phyloP scores from a whole-genome alignment of 331 rosid species.

The Prunus yedoensis region DNA sequence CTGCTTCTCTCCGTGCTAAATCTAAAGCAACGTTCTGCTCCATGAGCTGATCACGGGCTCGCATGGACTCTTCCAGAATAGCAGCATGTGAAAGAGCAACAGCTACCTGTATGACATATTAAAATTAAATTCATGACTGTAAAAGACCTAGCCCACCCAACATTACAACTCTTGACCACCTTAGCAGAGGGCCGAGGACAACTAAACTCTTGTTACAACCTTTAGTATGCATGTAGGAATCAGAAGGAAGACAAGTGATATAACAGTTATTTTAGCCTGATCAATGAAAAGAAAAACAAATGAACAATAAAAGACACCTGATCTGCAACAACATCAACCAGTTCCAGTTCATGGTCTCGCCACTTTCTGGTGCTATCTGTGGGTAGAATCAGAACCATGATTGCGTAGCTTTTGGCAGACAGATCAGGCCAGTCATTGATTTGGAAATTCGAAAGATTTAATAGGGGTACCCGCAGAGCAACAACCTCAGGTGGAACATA shows the following conservation, averaged over 20 bases:
- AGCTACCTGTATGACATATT: conserved; percentile 61
- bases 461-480: conserved; percentile 87
- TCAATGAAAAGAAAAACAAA: not conserved
- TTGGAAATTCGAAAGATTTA: conserved; percentile 76
- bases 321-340: conserved; percentile 87
- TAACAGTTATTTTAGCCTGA: not conserved
- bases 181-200: not conserved
- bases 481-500: conserved; percentile 74
- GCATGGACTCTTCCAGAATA: conserved; percentile 93
- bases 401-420: conserved; percentile 73
- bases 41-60: conserved; percentile 80
- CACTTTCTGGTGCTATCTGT: conserved; percentile 69
- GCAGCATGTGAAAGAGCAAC: conserved; percentile 99
- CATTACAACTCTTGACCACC: no score
- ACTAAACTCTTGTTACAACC: not conserved
- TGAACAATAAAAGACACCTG: conserved; percentile 50
- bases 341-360: conserved; percentile 90
- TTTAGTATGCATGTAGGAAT: not conserved
- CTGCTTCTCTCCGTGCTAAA: conserved; percentile 82
- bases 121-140: conserved; percentile 12
- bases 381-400: conserved; percentile 94
- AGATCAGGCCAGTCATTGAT: conserved; percentile 80
- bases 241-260: not conserved
- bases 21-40: conserved; percentile 82
- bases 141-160: no score